A percentile compares a stretch with the other conserved stretches of the same genome.
Evolutionary conservation across 345 rosid species (phyloP).

Genomic region (Alliaria petiolata): DNA sequence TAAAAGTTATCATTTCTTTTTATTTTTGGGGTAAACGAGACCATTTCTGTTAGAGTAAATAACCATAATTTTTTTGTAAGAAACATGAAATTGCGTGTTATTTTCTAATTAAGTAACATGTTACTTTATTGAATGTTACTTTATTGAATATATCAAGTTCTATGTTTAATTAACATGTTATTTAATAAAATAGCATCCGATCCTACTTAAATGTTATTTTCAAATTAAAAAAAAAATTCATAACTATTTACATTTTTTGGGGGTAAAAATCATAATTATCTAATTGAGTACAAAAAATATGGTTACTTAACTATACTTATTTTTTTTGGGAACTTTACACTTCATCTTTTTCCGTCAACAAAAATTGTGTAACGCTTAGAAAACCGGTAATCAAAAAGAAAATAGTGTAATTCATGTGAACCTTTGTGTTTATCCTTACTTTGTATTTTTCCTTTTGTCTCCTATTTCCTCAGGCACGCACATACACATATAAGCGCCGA

Average conservation of each 20-base stretch:
- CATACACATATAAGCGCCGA: slow-evolving; percentile 1
- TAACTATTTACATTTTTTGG: too few species aligned
- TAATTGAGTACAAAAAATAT: neutral
- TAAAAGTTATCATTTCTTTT: neutral
- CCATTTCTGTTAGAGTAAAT: neutral
- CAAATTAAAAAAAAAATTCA: too few species aligned
- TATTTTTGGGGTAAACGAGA: neutral
- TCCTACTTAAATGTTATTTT: too few species aligned
- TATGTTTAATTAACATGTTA: neutral
- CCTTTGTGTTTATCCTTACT: slow-evolving; percentile 1
- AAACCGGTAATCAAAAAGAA: neutral
- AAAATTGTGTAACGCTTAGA: neutral
- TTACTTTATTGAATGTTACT: too few species aligned
- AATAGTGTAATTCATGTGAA: slow-evolving; percentile 3
- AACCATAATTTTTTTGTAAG: too few species aligned
- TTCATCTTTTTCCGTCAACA: too few species aligned
- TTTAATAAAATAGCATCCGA: neutral
- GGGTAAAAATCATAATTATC: neutral
- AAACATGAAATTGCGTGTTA: too few species aligned
- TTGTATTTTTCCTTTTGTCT: neutral
- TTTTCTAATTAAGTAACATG: too few species aligned
- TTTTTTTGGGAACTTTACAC: too few species aligned
- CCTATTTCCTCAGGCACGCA: slow-evolving; percentile 11
- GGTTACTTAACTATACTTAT: too few species aligned
- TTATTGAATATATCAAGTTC: too few species aligned